Base-by-base conservation (phyloP, 1,284 basidiomycete species). In the Melampsora abietis-canadensis region DNA sequence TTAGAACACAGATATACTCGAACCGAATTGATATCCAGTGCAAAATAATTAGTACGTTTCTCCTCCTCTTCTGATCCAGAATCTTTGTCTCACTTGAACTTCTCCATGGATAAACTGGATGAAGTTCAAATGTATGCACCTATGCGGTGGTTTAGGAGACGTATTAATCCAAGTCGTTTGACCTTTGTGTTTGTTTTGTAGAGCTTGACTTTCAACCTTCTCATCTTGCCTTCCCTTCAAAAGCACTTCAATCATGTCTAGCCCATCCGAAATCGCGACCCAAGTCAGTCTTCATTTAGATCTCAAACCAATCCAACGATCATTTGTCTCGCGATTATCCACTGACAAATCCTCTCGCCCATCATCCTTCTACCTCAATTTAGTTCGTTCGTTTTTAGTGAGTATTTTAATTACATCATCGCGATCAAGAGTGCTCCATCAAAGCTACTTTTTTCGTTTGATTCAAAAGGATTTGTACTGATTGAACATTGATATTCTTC, bases 351-450 rank as follows among this genome's bases (percentile, higher is more conserved):
- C 30, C 59, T 40, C 24, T 48, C 1, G 19, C 44, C 12, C 24
- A 17, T 66, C 30, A 27, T 14, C 6, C 6, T 63, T 44, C 30
- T 14, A 21, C 24, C 14, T 37, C 27, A 14, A 63, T 37, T 51
- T 40, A 70, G 68, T 70, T 70, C 31, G 68, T 70, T 40, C 68
- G 63, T 37, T 70, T 70, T 21, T 70, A 70, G 68, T 70, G n/a
- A 12, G 68, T 63, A 14, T 4, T 62, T 37, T 0, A 37, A 12
- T 37, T 12, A 37, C 34, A 37, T 37, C 8, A 12, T 37, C 10
- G 4, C 34, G 34, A 37, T 37, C 6, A 2, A 37, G 5, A 37
- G 10, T 5, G 34, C 10, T 37, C 0, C 34, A 37, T 37, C 10
- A 12, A 2, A 37, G 34, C 4, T 37, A 37, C 34, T 37, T 37